Conservation (phyloP, 768 basidiomycete genomes). For the Mrakia gelida region DNA sequence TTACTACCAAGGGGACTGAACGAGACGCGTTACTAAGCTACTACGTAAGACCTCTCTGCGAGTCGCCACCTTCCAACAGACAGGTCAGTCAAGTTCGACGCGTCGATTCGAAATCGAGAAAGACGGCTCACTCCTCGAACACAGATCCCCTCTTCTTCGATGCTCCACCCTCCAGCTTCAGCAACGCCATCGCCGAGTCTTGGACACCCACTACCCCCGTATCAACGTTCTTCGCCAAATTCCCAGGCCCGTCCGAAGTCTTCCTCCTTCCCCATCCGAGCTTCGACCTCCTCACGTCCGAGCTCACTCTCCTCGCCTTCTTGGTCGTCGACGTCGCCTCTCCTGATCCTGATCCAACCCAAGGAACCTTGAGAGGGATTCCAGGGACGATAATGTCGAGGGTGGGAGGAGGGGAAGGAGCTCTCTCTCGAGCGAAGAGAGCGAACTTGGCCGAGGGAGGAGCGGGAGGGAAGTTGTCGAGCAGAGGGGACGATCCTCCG, state of each 20-base stretch:
- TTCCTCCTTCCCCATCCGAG: slow-evolving; percentile 17
- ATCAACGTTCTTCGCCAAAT: background rate
- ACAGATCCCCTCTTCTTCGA: background rate
- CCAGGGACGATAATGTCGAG: background rate
- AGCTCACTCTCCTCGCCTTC: slow-evolving; percentile 20
- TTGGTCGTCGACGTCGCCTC: slow-evolving; percentile 1
- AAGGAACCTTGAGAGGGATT: background rate
- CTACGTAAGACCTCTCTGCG: too few relatives aligned
- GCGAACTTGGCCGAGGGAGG: slow-evolving; percentile 26
- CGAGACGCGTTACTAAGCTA: too few relatives aligned
- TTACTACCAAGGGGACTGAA: too few relatives aligned
- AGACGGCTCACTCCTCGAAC: background rate
- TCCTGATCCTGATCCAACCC: background rate
- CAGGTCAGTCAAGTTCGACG: background rate
- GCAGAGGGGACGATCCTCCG: background rate
- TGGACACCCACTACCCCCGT: too few relatives aligned
- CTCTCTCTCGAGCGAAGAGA: slow-evolving; percentile 1
- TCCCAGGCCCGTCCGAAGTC: background rate
- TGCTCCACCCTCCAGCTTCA: background rate
- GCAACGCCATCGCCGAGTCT: background rate
- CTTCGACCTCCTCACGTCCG: slow-evolving; percentile 18
- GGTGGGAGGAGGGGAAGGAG: background rate
- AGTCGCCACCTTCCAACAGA: too few relatives aligned
- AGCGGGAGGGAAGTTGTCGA: slow-evolving; percentile 7
- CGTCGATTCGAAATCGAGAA: background rate